Base-by-base conservation (phyloP, 257 asterid species). In the Apocynum venetum region DNA sequence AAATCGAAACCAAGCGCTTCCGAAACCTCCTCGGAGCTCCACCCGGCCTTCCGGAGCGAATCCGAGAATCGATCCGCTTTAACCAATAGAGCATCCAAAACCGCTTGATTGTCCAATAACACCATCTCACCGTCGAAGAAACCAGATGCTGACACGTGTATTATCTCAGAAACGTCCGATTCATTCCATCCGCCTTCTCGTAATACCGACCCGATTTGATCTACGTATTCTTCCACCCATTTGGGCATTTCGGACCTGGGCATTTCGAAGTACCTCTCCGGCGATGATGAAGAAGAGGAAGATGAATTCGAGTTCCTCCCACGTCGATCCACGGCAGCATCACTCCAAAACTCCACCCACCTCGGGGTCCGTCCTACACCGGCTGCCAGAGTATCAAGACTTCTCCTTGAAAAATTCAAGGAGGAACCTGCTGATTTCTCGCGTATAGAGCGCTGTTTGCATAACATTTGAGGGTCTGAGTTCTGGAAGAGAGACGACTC, bases 261-360 rank as follows among this genome's bases (percentile, higher is more conserved):
- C 87, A 91, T 85, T 14, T 89, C 93, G 31, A 82, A 67, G 43
- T 88, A 91, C 78, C 97, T 82, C 48, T 96, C 98, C 66, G 99
- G 98, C 12, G 98, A 96, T 0, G 97, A 89, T 0, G 98, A 89
- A 0, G 91, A 86, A 0, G 96, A 89, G 0, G 73, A 81, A 2
- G 96, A 83, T 1, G 96, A 90, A n/a, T 97, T 90, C 68, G 91
- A 87, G 1, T 92, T 93, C 80, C 75, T 90, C 81, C 95, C 81
- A 52, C 91, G 89, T 36, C 93, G 94, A 46, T 96, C 93, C 76
- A 89, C 97, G 79, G 87, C 85, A 8, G 96, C 97, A 35, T 96
- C 99, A 79, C 97, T 93, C 99, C 99, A 96, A 87, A 96, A 96
- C 87, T 96, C 99, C 86, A 96, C 97, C 99, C 99, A 96, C 38